A percentile compares a stretch with the other conserved stretches of the same genome.
Conservation (phyloP, 176 grass and related monocot genomes). For the Musa itinerans region DNA sequence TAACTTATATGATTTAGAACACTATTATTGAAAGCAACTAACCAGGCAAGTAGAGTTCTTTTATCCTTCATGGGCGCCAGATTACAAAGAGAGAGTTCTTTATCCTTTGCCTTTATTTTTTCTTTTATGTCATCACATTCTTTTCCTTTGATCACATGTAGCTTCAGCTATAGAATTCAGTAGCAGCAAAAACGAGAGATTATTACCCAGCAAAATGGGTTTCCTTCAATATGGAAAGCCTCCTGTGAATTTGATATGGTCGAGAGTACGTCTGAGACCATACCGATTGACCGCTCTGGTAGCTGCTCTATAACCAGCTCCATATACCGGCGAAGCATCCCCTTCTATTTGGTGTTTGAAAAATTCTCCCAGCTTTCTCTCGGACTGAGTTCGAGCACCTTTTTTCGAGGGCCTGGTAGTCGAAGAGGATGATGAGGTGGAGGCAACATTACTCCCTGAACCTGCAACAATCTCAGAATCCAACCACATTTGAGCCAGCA, state of each 20-base stretch:
- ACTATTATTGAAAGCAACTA: no score
- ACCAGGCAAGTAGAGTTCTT: no score
- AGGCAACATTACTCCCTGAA: background rate
- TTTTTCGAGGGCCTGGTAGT: background rate
- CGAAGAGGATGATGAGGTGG: background rate
- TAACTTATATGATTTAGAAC: no score
- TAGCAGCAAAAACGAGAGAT: background rate
- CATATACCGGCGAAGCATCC: background rate
- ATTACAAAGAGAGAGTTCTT: no score
- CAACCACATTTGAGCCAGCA: conserved; percentile 10
- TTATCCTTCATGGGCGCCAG: no score
- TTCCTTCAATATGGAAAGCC: background rate
- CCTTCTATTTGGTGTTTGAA: conserved; percentile 3
- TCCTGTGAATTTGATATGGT: background rate
- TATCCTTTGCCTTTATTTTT: no score
- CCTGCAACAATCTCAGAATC: conserved; percentile 4
- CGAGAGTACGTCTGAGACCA: background rate
- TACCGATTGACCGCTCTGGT: background rate
- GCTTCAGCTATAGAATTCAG: no score
- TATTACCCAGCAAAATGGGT: background rate
- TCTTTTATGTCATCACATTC: background rate
- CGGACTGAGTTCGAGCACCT: background rate
- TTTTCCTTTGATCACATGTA: background rate
- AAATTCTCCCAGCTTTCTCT: conserved; percentile 5
- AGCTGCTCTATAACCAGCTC: background rate